Percentiles rank a stretch among this genome's conserved stretches.
Evolutionary conservation across 2,329 filamentous ascomycete species (phyloP).

Genomic region (Neocatenulostroma microsporum): DNA sequence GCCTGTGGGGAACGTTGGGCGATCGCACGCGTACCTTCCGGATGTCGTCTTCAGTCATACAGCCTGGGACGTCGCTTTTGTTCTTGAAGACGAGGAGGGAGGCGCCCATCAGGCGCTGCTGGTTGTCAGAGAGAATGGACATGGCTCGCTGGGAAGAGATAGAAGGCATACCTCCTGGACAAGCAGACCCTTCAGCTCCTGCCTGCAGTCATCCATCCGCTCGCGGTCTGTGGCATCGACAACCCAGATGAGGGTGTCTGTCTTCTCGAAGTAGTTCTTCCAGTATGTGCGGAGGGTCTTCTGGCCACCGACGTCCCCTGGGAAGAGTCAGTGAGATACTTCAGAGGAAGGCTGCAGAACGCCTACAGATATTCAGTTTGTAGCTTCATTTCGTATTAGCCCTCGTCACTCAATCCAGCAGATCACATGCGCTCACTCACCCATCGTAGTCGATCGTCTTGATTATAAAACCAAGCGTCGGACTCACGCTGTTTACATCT

Average conservation of each 20-base stretch:
- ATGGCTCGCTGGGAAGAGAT: conserved; percentile 1
- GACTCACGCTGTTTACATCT: conserved; percentile 93
- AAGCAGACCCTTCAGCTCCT: conserved; percentile 78
- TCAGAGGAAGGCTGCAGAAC: too few relatives aligned
- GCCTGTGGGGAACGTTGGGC: too few relatives aligned
- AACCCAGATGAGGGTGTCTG: conserved; percentile 95
- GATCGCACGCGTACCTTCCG: conserved; percentile 49
- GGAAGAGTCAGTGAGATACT: too few relatives aligned
- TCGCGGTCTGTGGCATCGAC: conserved; percentile 94
- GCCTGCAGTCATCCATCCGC: conserved; percentile 76
- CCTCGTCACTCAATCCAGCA: conserved; percentile 1
- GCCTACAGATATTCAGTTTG: conserved; percentile 92
- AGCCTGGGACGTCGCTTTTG: conserved; percentile 87
- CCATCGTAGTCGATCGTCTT: conserved; percentile 97
- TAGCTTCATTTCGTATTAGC: conserved; percentile 54
- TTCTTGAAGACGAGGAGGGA: conserved; percentile 92
- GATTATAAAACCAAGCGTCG: conserved; percentile 96
- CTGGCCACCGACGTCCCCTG: conserved; percentile 93
- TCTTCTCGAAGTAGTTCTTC: conserved; percentile 99
- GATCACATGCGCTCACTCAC: conserved; percentile 45
- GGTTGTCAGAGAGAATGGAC: conserved; percentile 6
- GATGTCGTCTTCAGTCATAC: conserved; percentile 82
- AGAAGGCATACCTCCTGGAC: conserved; percentile 74
- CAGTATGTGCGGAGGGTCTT: conserved; percentile 97
- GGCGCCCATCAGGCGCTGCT: conserved; percentile 79